A percentile compares a stretch with the other conserved stretches of the same genome.
These are phyloP conservation scores for Pseudoturritis turrita DNA, from an alignment of 345 rosid genomes.

Conservation along the genomic window DNA sequence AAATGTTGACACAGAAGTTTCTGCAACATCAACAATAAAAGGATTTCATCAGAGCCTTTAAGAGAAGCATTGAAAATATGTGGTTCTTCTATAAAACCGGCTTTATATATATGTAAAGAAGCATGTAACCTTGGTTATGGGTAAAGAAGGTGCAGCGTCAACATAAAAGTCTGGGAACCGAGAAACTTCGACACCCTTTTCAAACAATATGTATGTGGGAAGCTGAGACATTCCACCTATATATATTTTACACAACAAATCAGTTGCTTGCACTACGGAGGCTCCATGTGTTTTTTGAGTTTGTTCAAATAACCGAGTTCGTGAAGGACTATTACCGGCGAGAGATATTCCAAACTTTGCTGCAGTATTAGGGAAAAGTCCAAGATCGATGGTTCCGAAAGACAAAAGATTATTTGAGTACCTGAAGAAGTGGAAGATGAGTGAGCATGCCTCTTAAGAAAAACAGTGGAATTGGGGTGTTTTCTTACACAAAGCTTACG, in stretches of 20 bases:
- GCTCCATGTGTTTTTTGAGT: background rate
- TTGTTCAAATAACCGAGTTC: background rate
- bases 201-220: constrained; percentile 79
- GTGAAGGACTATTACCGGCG: constrained; percentile 38
- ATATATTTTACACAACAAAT: constrained; percentile 16
- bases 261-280: background rate
- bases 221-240: constrained; percentile 73
- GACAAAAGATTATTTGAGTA: constrained; percentile 77
- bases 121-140: constrained; percentile 62
- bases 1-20: constrained; percentile 61
- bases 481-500: constrained; percentile 40
- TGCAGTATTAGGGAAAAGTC: constrained; percentile 88
- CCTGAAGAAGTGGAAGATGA: constrained; percentile 38
- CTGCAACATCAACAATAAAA: constrained; percentile 45
- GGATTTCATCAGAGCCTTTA: background rate
- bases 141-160: constrained; percentile 54
- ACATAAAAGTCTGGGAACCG: constrained; percentile 74
- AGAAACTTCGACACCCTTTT: constrained; percentile 68
- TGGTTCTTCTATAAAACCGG: background rate
- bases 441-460: background rate
- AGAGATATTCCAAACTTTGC: constrained; percentile 86
- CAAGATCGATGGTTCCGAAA: constrained; percentile 83
- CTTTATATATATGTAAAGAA: background rate
- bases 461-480: background rate
- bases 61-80: background rate